Percentiles rank a stretch among this genome's conserved stretches.
Conservation (phyloP, 2,329 filamentous ascomycete genomes). For the Fusarium proliferatum region DNA sequence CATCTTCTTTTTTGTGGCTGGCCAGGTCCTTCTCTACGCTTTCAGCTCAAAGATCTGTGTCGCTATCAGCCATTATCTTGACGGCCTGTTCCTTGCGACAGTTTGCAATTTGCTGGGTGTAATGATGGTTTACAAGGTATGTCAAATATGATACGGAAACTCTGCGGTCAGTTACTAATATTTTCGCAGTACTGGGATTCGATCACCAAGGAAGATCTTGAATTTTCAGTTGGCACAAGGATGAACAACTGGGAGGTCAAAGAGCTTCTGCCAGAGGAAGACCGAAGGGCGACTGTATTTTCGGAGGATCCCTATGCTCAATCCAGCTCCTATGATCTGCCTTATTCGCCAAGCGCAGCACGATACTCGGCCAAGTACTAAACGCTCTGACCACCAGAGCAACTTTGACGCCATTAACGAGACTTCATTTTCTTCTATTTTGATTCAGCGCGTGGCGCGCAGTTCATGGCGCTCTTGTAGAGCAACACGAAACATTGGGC, state of each 20-base stretch:
- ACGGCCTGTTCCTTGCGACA: constrained; percentile 94
- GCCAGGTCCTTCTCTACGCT: constrained; percentile 92
- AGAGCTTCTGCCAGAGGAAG: constrained; percentile 84
- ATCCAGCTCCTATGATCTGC: constrained; percentile 63
- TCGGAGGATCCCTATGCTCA: constrained; percentile 73
- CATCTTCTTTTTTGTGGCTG: constrained; percentile 88
- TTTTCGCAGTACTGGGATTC: constrained; percentile 89
- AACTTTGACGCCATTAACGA: constrained; percentile 34
- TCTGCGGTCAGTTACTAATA: constrained; percentile 6
- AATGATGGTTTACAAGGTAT: constrained; percentile 99
- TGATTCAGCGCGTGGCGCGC: constrained; percentile 20
- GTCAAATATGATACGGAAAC: constrained; percentile 22
- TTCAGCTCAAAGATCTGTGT: constrained; percentile 89
- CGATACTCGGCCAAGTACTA: constrained; percentile 62
- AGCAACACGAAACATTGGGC: constrained; percentile 7
- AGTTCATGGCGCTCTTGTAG: constrained; percentile 7
- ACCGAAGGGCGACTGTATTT: constrained; percentile 79
- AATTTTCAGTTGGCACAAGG: constrained; percentile 95
- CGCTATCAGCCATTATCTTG: constrained; percentile 88
- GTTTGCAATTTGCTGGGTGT: constrained; percentile 93
- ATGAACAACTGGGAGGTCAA: constrained; percentile 99
- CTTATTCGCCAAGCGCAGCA: constrained; percentile 58
- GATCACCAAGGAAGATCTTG: constrained; percentile 97
- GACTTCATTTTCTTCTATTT: constrained; percentile 28
- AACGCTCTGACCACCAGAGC: not conserved